Percentiles rank a stretch among this genome's conserved stretches.
Evolutionary conservation across 495 filamentous ascomycete genomes (phyloP).

Genomic region (Aspergillus wentii): DNA sequence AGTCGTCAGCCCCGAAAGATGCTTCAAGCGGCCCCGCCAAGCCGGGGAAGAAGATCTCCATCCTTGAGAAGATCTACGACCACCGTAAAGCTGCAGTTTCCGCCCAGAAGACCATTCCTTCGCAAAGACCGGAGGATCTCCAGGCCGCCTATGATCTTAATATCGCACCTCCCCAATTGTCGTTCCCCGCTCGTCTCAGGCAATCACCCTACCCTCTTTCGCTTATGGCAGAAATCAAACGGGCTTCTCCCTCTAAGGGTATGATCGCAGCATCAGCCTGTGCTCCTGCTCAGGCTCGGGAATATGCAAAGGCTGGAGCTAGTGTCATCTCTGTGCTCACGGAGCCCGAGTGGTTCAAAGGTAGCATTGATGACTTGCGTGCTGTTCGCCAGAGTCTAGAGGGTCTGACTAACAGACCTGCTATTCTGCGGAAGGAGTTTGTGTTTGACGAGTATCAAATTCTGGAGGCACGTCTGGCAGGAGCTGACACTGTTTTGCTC

Average conservation of each 20-base stretch:
- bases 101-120: conserved; percentile 81
- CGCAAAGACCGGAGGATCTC: conserved; percentile 77
- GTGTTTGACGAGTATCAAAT: conserved; percentile 99
- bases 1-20: conserved; percentile 12
- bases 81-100: conserved; percentile 73
- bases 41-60: conserved; percentile 64
- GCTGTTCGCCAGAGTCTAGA: conserved; percentile 82
- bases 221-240: conserved; percentile 95
- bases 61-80: conserved; percentile 87
- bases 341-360: conserved; percentile 98
- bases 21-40: conserved; percentile 17
- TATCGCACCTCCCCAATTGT: conserved; percentile 78
- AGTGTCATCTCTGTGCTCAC: conserved; percentile 97
- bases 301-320: conserved; percentile 89
- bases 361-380: conserved; percentile 88
- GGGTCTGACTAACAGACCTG: conserved; percentile 86
- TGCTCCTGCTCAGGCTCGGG: conserved; percentile 83
- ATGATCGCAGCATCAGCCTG: conserved; percentile 83
- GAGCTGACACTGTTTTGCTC: conserved; percentile 89
- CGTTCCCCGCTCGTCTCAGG: conserved; percentile 73
- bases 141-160: conserved; percentile 81
- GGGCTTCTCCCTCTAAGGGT: conserved; percentile 94
- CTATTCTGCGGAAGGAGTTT: conserved; percentile 92
- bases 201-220: conserved; percentile 77
- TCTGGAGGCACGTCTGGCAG: conserved; percentile 85